Percentiles rank a stretch among this genome's conserved stretches.
phyloP scores from a whole-genome alignment of 345 rosid genomes.

The Hirschfeldia incana region DNA sequence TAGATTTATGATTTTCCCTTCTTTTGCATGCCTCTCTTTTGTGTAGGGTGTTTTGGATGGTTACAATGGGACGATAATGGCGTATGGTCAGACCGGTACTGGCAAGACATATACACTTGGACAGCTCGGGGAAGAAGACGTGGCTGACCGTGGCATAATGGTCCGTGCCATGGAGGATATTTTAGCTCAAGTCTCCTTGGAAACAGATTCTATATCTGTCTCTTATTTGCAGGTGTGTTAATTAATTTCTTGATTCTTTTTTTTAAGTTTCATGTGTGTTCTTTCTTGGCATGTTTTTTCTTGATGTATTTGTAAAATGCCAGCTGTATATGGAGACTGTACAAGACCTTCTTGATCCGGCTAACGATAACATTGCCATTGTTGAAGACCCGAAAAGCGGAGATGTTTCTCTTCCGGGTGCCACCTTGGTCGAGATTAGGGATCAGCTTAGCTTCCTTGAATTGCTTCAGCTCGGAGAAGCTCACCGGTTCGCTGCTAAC shows the following conservation, averaged over 20 bases:
- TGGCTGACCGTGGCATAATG: conserved; percentile 95
- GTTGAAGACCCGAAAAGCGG: conserved; percentile 94
- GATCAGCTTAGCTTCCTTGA: conserved; percentile 79
- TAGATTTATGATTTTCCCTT: background rate
- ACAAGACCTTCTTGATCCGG: conserved; percentile 94
- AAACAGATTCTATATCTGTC: conserved; percentile 68
- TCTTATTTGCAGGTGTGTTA: conserved; percentile 85
- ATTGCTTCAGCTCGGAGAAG: conserved; percentile 78
- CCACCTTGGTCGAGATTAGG: conserved; percentile 78
- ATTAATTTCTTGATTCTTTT: background rate
- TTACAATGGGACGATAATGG: conserved; percentile 97
- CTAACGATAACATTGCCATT: conserved; percentile 80
- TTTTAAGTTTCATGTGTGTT: conserved; percentile 3
- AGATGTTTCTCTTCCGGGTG: conserved; percentile 92
- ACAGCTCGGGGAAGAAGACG: conserved; percentile 87
- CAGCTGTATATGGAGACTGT: conserved; percentile 98
- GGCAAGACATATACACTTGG: conserved; percentile 99
- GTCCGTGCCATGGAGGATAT: conserved; percentile 99
- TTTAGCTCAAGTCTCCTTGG: conserved; percentile 63
- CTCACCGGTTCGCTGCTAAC: conserved; percentile 95
- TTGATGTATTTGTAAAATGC: conserved; percentile 34
- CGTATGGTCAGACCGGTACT: conserved; percentile 99
- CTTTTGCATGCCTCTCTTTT: too few relatives aligned
- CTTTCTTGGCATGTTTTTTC: background rate
- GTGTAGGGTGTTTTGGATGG: conserved; percentile 92